These are phyloP conservation scores for Cladophialophora immunda DNA, from an alignment of 2,329 filamentous ascomycete genomes.

Conservation along the genomic window DNA sequence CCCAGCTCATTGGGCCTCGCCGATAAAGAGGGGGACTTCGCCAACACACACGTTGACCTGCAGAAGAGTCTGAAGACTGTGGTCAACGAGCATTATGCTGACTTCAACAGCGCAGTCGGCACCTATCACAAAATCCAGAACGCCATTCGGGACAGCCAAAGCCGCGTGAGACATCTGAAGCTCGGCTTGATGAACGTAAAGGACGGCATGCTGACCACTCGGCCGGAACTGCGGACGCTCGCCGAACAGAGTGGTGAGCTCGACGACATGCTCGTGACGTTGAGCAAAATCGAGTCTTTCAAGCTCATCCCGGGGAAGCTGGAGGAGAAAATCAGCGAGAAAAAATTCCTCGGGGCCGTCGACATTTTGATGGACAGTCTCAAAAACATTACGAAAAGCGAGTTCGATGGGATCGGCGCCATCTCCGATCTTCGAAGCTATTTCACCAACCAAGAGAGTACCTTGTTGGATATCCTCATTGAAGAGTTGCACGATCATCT, in stretches of 20 bases:
- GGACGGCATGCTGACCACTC: constrained; percentile 80
- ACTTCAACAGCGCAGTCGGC: constrained; percentile 98
- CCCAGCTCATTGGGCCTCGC: constrained; percentile 91
- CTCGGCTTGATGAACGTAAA: constrained; percentile 84
- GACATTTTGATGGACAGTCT: constrained; percentile 89
- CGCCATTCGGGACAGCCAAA: constrained; percentile 88
- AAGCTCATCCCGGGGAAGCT: constrained; percentile 89
- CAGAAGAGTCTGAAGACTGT: constrained; percentile 92
- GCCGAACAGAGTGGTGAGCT: constrained; percentile 89
- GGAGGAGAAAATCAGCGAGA: constrained; percentile 94
- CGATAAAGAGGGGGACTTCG: constrained; percentile 85
- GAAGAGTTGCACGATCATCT: constrained; percentile 97
- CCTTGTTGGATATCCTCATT: constrained; percentile 92
- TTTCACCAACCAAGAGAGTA: constrained; percentile 89
- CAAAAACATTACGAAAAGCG: constrained; percentile 82
- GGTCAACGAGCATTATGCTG: constrained; percentile 98
- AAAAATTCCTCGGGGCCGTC: constrained; percentile 90
- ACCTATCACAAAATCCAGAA: constrained; percentile 98
- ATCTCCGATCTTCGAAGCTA: constrained; percentile 86
- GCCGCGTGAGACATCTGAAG: constrained; percentile 81
- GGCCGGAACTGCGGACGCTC: constrained; percentile 89
- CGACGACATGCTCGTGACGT: constrained; percentile 83
- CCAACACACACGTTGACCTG: constrained; percentile 83
- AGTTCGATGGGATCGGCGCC: constrained; percentile 90
- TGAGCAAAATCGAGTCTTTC: constrained; percentile 86